Conservation (phyloP, 1,284 basidiomycete genomes). For the Tylopilus orsonianus region DNA sequence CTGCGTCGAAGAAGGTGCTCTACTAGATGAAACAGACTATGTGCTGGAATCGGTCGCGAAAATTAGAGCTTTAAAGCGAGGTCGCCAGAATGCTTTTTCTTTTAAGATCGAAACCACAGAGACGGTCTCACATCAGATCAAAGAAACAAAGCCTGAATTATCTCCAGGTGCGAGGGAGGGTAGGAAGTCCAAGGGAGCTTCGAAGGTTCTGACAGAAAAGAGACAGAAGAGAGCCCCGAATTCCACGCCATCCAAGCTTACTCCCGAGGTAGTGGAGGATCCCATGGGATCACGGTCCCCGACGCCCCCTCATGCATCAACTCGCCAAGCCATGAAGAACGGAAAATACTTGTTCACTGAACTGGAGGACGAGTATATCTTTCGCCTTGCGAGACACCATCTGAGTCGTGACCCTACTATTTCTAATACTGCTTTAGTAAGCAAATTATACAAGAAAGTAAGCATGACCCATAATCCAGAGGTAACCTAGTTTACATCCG, state of each 20-base stretch:
- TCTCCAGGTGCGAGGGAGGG: conserved; percentile 1
- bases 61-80: conserved; percentile 19
- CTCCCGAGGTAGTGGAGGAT: neutral
- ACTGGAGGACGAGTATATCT: conserved; percentile 45
- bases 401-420: conserved; percentile 40
- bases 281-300: conserved; percentile 34
- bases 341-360: conserved; percentile 45
- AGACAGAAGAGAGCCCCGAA: conserved; percentile 8
- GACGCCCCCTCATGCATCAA: conserved; percentile 43
- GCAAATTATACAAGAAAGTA: conserved; percentile 43
- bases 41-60: conserved; percentile 21
- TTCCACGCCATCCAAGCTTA: neutral
- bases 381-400: conserved; percentile 35
- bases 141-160: conserved; percentile 6
- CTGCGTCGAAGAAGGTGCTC: conserved; percentile 43
- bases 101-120: conserved; percentile 12
- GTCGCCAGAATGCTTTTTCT: conserved; percentile 22
- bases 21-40: conserved; percentile 48
- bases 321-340: conserved; percentile 22
- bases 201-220: conserved; percentile 4
- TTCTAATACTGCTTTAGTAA: conserved; percentile 31
- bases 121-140: conserved; percentile 2
- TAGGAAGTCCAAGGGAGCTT: conserved; percentile 6
- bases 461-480: conserved; percentile 1
- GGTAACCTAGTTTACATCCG: neutral